Conservation (phyloP, 352 stramenopile species). For the Globisporangium polare region DNA sequence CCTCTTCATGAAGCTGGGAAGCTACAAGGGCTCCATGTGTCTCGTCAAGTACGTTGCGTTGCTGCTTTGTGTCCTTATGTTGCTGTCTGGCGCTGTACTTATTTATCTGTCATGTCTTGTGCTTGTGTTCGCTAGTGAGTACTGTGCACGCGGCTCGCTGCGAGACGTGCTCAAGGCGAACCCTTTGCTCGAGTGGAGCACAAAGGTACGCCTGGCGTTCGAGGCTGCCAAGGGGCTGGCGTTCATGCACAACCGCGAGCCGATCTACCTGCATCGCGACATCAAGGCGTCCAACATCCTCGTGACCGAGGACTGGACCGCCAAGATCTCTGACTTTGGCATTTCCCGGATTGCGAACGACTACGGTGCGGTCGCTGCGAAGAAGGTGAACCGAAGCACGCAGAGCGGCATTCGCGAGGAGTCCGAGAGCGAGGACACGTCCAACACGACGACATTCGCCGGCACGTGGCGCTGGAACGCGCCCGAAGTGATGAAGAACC, state of each 20-base stretch:
- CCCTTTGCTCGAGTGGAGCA: slow-evolving; percentile 60
- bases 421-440: slow-evolving; percentile 19
- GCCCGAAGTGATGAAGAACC: slow-evolving; percentile 67
- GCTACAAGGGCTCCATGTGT: slow-evolving; percentile 60
- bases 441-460: slow-evolving; percentile 59
- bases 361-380: slow-evolving; percentile 31
- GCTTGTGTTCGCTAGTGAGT: slow-evolving; percentile 39
- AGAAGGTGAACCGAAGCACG: slow-evolving; percentile 23
- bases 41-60: slow-evolving; percentile 58
- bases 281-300: slow-evolving; percentile 76
- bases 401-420: slow-evolving; percentile 12
- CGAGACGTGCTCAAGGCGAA: slow-evolving; percentile 59
- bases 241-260: slow-evolving; percentile 75
- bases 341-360: slow-evolving; percentile 74
- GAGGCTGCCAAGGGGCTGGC: slow-evolving; percentile 67
- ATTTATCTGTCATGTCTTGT: slow-evolving; percentile 9
- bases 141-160: slow-evolving; percentile 57
- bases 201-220: slow-evolving; percentile 63
- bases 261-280: slow-evolving; percentile 72
- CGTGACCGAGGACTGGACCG: slow-evolving; percentile 67
- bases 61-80: not conserved
- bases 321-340: slow-evolving; percentile 67
- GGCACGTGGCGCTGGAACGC: slow-evolving; percentile 76
- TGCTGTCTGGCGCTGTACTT: slow-evolving; percentile 10
- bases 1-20: slow-evolving; percentile 68